phyloP scores from a whole-genome alignment of 306 rosid species.

The Vicia faba region DNA sequence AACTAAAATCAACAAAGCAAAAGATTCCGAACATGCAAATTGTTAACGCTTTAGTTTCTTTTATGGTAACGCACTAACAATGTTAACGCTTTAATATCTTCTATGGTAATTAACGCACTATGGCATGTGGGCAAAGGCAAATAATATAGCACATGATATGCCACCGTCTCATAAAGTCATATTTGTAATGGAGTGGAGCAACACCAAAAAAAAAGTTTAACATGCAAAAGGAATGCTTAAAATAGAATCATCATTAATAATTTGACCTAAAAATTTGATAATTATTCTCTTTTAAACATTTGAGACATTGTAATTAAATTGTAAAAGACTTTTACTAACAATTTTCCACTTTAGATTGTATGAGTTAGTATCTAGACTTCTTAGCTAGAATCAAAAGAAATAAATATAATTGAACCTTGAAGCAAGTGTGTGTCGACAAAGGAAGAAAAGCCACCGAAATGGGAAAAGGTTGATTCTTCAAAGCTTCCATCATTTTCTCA shows the following conservation, averaged over 20 bases:
- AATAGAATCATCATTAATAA: slow-evolving; percentile 3
- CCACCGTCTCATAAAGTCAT: slow-evolving; percentile 49
- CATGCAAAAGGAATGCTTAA: slow-evolving; percentile 40
- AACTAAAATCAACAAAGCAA: slow-evolving; percentile 14
- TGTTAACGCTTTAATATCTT: slow-evolving; percentile 20
- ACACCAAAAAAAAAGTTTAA: slow-evolving; percentile 17
- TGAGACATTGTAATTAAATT: too few species aligned
- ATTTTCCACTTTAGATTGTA: too few species aligned
- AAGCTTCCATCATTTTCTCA: slow-evolving; percentile 37
- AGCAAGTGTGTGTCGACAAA: background rate
- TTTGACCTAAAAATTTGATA: background rate
- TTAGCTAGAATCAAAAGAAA: too few species aligned
- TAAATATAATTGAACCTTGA: background rate
- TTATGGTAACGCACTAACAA: slow-evolving; percentile 30
- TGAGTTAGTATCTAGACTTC: too few species aligned
- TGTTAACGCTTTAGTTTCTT: slow-evolving; percentile 21
- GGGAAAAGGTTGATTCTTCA: background rate
- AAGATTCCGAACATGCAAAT: slow-evolving; percentile 39
- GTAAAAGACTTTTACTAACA: too few species aligned
- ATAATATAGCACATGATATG: slow-evolving; percentile 36
- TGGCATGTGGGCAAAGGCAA: slow-evolving; percentile 45
- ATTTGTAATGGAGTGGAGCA: background rate
- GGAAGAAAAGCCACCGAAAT: background rate
- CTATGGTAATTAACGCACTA: slow-evolving; percentile 32
- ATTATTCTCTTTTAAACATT: too few species aligned